These are phyloP conservation scores for Aspergillus tubingensis DNA, from an alignment of 2,329 filamentous ascomycete species.

Conservation along the genomic window DNA sequence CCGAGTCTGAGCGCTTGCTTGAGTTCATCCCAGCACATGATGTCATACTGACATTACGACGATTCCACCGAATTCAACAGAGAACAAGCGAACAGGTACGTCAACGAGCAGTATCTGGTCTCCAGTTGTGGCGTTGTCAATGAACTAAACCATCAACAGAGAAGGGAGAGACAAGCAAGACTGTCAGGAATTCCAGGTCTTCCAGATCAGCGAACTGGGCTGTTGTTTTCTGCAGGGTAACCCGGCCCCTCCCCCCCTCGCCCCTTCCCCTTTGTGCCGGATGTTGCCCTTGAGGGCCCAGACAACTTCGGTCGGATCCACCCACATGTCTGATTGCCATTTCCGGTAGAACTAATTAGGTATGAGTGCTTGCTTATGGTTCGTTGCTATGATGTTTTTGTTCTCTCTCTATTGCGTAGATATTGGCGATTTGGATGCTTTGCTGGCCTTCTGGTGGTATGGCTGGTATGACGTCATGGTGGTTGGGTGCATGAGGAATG, in stretches of 20 bases:
- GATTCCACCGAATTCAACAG: slow-evolving; percentile 1
- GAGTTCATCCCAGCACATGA: slow-evolving; percentile 3
- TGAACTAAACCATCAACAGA: background rate
- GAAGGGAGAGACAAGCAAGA: background rate
- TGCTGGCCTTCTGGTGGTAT: background rate
- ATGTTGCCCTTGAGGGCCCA: background rate
- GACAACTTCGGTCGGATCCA: background rate
- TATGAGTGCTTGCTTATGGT: background rate
- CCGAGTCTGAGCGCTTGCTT: too few species aligned
- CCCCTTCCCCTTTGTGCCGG: too few species aligned
- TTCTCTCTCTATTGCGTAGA: background rate
- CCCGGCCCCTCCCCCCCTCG: background rate
- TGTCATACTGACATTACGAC: slow-evolving; percentile 15
- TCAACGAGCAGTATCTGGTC: slow-evolving; percentile 11
- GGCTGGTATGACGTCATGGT: slow-evolving; percentile 1
- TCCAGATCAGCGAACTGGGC: background rate
- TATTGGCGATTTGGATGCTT: background rate
- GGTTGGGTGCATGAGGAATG: background rate
- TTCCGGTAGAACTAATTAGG: background rate
- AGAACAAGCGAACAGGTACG: slow-evolving; percentile 8
- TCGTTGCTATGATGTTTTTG: background rate
- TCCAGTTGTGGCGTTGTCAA: slow-evolving; percentile 4
- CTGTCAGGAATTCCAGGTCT: background rate
- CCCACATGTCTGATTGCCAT: slow-evolving; percentile 2
- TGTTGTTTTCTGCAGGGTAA: background rate